These are phyloP conservation scores for Peronospora destructor DNA, from an alignment of 352 stramenopile species.

Conservation along the genomic window DNA sequence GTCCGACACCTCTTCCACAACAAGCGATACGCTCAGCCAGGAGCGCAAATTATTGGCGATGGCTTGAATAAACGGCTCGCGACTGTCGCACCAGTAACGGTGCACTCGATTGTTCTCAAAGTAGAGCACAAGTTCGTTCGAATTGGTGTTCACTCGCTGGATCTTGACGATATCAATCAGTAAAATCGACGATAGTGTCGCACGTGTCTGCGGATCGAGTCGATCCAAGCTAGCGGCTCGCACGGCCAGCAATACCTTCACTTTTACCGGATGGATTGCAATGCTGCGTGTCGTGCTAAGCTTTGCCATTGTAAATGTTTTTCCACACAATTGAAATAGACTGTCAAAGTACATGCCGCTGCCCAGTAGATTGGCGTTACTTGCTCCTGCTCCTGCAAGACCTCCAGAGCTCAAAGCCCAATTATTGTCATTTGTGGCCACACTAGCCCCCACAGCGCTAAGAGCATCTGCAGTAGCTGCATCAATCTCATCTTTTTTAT, in stretches of 20 bases:
- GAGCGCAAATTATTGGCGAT: slow-evolving; percentile 84
- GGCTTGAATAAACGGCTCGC: slow-evolving; percentile 82
- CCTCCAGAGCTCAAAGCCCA: slow-evolving; percentile 23
- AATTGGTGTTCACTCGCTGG: slow-evolving; percentile 78
- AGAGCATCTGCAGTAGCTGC: slow-evolving; percentile 37
- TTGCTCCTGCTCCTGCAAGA: slow-evolving; percentile 2
- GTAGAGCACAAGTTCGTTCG: slow-evolving; percentile 76
- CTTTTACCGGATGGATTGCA: slow-evolving; percentile 55
- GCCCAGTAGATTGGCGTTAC: slow-evolving; percentile 23
- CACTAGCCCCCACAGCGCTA: slow-evolving; percentile 34
- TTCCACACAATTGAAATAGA: slow-evolving; percentile 79
- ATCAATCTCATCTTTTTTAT: slow-evolving; percentile 53
- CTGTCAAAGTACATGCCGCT: slow-evolving; percentile 85
- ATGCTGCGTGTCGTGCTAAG: slow-evolving; percentile 75
- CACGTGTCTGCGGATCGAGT: slow-evolving; percentile 53
- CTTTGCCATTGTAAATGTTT: slow-evolving; percentile 82
- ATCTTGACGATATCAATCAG: slow-evolving; percentile 87
- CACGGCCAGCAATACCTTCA: slow-evolving; percentile 68
- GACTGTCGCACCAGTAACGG: slow-evolving; percentile 82
- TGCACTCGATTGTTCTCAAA: slow-evolving; percentile 84
- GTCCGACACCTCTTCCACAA: slow-evolving; percentile 81
- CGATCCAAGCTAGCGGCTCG: slow-evolving; percentile 72
- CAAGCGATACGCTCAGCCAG: slow-evolving; percentile 72
- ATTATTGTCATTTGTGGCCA: slow-evolving; percentile 27
- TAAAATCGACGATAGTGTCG: slow-evolving; percentile 74